Percentiles rank a stretch among this genome's conserved stretches.
phyloP scores from a whole-genome alignment of 2,329 filamentous ascomycete genomes.

The Lecanicillium sp. region DNA sequence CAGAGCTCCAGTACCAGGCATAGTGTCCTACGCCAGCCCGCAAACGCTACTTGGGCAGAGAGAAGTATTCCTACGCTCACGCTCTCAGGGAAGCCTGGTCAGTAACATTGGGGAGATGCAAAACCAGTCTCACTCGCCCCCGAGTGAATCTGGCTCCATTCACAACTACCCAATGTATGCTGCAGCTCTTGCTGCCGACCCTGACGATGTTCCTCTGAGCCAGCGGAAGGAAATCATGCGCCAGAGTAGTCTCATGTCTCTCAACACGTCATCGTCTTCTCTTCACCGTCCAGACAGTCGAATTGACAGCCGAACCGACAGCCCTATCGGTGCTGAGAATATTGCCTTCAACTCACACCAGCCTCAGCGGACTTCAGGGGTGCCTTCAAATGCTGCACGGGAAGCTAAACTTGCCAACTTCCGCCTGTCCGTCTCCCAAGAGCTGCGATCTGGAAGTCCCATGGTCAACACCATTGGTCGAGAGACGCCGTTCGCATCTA shows the following conservation, averaged over 20 bases:
- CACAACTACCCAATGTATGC: conserved; percentile 26
- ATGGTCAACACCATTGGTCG: conserved; percentile 24
- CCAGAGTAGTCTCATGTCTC: conserved; percentile 35
- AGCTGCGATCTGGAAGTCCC: conserved; percentile 41
- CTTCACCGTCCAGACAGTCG: conserved; percentile 4
- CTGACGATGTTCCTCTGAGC: conserved; percentile 65
- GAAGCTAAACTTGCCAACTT: conserved; percentile 59
- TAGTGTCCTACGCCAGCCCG: conserved; percentile 43
- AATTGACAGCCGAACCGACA: conserved; percentile 9
- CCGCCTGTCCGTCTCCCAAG: conserved; percentile 56
- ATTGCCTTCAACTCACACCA: conserved; percentile 46
- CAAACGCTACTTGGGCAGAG: conserved; percentile 50
- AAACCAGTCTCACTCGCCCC: conserved; percentile 17
- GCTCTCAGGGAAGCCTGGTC: conserved; percentile 35
- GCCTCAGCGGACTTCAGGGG: conserved; percentile 37
- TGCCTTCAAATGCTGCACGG: conserved; percentile 36
- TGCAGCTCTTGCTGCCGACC: conserved; percentile 30
- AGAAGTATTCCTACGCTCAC: conserved; percentile 45
- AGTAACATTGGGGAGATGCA: conserved; percentile 16
- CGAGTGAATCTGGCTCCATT: conserved; percentile 35
- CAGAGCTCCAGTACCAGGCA: conserved; percentile 30
- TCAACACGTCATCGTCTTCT: conserved; percentile 8
- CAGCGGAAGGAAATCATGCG: conserved; percentile 57
- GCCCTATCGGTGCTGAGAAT: conserved; percentile 25
- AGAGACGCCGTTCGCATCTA: conserved; percentile 29